phyloP scores from a whole-genome alignment of 345 rosid genomes.

The Aegle marmelos region DNA sequence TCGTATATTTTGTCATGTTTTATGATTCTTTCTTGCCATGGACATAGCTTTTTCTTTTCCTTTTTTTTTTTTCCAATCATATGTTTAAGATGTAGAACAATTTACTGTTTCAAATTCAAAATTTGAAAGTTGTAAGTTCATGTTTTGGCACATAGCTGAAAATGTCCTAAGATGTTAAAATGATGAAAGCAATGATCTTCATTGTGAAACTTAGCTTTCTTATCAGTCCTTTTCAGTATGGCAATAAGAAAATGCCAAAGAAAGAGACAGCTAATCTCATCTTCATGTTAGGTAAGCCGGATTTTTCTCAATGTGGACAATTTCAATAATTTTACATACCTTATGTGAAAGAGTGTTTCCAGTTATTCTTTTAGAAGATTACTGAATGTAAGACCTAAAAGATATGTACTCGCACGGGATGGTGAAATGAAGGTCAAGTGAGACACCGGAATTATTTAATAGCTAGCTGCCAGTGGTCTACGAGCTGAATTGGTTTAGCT shows the following conservation, averaged over 20 bases:
- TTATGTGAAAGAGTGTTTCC: background rate
- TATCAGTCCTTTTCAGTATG: background rate
- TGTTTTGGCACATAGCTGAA: no score
- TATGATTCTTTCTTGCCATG: slow-evolving; percentile 3
- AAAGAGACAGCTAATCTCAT: background rate
- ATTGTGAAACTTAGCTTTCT: background rate
- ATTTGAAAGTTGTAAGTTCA: slow-evolving; percentile 18
- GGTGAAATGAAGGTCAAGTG: background rate
- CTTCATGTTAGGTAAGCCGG: background rate
- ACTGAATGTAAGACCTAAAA: background rate
- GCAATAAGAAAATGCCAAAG: background rate
- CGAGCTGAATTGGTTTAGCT: background rate
- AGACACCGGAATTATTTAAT: background rate
- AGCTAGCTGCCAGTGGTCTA: slow-evolving; percentile 7
- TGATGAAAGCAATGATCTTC: background rate
- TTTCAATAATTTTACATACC: background rate
- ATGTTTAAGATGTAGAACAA: background rate
- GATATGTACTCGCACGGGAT: background rate
- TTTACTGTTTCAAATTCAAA: slow-evolving; percentile 30
- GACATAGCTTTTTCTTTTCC: background rate
- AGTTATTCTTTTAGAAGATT: background rate
- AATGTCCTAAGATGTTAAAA: background rate
- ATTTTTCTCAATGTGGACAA: background rate
- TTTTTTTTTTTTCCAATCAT: no score
- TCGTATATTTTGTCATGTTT: slow-evolving; percentile 8